Evolutionary conservation across 2,329 filamentous ascomycete genomes (phyloP).

Genomic region (Fusarium fujikuroi): DNA sequence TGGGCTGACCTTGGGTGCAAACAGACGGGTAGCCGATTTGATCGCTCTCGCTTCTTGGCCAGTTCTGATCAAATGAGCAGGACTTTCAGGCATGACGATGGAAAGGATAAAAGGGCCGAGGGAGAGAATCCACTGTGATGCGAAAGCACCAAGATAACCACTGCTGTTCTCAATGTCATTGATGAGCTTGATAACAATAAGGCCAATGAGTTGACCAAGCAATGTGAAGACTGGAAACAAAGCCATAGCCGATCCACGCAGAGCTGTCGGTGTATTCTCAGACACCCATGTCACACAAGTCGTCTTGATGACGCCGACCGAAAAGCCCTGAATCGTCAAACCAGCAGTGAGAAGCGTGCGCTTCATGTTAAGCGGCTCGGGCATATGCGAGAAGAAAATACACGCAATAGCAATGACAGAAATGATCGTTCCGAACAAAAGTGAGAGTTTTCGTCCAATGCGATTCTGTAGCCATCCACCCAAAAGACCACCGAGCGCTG

Average conservation of each 20-base stretch:
- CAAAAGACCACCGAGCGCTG: conserved; percentile 40
- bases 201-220: conserved; percentile 43
- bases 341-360: conserved; percentile 43
- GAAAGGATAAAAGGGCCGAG: conserved; percentile 38
- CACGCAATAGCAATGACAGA: conserved; percentile 39
- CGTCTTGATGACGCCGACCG: conserved; percentile 42
- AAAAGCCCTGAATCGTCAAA: conserved; percentile 42
- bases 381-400: conserved; percentile 45
- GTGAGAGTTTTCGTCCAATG: conserved; percentile 41
- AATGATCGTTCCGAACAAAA: conserved; percentile 41
- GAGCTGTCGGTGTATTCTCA: conserved; percentile 42
- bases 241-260: conserved; percentile 44
- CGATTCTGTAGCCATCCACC: conserved; percentile 46
- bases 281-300: conserved; percentile 53
- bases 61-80: conserved; percentile 37
- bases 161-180: conserved; percentile 29
- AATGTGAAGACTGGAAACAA: conserved; percentile 45
- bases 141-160: conserved; percentile 43
- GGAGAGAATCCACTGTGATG: conserved; percentile 40
- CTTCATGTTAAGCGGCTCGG: conserved; percentile 9
- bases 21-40: conserved; percentile 31
- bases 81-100: conserved; percentile 44
- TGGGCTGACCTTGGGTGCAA: conserved; percentile 32
- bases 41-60: conserved; percentile 31
- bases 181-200: conserved; percentile 38